Base-by-base conservation (phyloP, 345 rosid genomes). In the Lagerstroemia speciosa region DNA sequence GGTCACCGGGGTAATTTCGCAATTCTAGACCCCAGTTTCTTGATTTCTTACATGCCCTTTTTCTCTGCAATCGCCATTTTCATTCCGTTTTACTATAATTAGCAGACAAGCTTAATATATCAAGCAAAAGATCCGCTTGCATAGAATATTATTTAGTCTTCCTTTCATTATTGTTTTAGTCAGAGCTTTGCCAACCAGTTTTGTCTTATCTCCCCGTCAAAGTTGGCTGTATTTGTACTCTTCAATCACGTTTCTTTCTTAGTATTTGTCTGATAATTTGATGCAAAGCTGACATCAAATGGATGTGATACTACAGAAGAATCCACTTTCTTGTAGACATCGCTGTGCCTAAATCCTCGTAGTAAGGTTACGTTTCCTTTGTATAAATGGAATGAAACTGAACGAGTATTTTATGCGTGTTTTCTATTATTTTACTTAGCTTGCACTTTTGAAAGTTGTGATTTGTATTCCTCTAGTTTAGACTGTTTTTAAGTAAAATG, bases 1-100 rank as follows among this genome's bases (percentile, higher is more conserved):
- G 81, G 91, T 93, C 73, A 91, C 97, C 22, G 98, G 98, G 89
- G 98, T 91, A 87, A 76, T 53, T 52, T 61, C 26, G 62, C 67
- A 62, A 48, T 32, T 62, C 45, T 29, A 43, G 22, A 2, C 29
- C 52, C 31, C 3, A 16, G 17, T 63, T 26, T 53, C 60, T 17
- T 46, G 30, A 24, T 53, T 53, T 8, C 24, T 24, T 5, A n/a
- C 5, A 14, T 53, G 29, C 29, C 14, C 29, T 41, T 53, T n/a
- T 53, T 0, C 30, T 24, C 46, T 53, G 24, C 10, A 8, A 53
- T 53, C 30, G 26, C 29, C 60, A 6, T 48, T 48, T 48, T 1
- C 30, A n/a, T 53, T 53, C 9, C 30, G 14, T 1, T 24, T 53
- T n/a, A 10, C 19, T 27, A 9, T 19, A 48, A 48, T 24, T 48